Evolutionary conservation across 164 flowering plant species (phyloP), one percentile per base, ranked within the genome.

Genomic region (Magnolia changhungtana): DNA sequence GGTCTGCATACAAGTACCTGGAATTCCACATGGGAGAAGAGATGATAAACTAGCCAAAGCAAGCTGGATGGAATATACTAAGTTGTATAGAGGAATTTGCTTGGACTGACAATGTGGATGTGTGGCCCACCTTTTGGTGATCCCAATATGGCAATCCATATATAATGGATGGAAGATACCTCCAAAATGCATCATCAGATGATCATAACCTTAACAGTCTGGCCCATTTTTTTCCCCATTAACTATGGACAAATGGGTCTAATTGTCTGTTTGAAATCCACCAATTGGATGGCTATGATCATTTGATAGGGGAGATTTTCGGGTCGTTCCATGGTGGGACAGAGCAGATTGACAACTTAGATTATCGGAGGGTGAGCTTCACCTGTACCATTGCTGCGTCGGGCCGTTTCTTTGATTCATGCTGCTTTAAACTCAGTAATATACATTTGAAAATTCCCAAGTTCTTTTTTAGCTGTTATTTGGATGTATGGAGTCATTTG

Each of bases 1-100:
- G 77, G 84, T 95, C 99, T 63, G 85, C 92, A 82, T 81, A 95
- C 81, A 95, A 74, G 87, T 95, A 95, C 87, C 99, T 95, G 90
- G 72, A 81, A 80, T 72, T 37, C 16, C 72, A 77, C 50, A 10
- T 21, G 69, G 5, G 23, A 45, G 59, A 69, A 10, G 50, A 72
- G 67, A 70, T 73, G 20, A 59, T 73, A 69, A 51, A 64, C 20
- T n/a, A 50, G 50, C 50, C 24, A 13, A 27, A 3, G 61, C 23
- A 18, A 24, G 6, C 19, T 23, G 16, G 18, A 50, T 16, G 16
- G 3, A 10, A 55, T 7, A 55, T 55, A 16, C 61, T 0, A 55
- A 2, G 61, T 55, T 55, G 3, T 19, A 16, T 11, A 13, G 18
- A 55, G 61, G 16, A 55, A 55, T 2, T 55, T 10, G 13, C 18